phyloP scores from a whole-genome alignment of 805 yeast species.

The Saturnispora sekii region DNA sequence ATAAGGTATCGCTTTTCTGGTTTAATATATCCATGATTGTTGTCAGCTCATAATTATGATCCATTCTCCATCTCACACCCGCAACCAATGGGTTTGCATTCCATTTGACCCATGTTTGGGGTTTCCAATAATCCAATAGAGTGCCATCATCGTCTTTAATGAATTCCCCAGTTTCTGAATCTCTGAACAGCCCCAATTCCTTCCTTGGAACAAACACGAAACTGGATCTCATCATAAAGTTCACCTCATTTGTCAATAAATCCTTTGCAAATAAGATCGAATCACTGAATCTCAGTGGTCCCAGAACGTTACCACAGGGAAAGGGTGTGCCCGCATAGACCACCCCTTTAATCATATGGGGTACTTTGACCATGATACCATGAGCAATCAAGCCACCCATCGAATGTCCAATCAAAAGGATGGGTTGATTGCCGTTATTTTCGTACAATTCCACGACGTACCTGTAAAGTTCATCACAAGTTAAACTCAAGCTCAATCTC shows the following conservation, averaged over 20 bases:
- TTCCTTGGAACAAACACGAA: conserved; percentile 60
- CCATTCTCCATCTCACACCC: conserved; percentile 20
- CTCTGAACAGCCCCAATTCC: conserved; percentile 46
- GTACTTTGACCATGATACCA: conserved; percentile 59
- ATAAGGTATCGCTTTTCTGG: background rate
- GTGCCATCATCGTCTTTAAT: conserved; percentile 27
- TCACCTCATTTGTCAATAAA: conserved; percentile 69
- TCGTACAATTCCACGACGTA: conserved; percentile 37
- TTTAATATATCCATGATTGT: background rate
- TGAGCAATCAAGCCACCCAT: conserved; percentile 92
- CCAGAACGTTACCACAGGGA: conserved; percentile 76
- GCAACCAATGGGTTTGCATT: conserved; percentile 68
- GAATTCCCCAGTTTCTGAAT: conserved; percentile 45
- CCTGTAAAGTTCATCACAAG: conserved; percentile 41
- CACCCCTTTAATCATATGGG: conserved; percentile 61
- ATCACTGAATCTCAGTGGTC: conserved; percentile 80
- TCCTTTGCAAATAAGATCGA: conserved; percentile 64
- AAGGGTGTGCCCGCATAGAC: conserved; percentile 78
- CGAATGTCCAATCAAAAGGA: conserved; percentile 75
- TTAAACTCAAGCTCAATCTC: conserved; percentile 62
- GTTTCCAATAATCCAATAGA: conserved; percentile 63
- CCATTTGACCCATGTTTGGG: conserved; percentile 69
- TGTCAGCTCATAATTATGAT: conserved; percentile 3
- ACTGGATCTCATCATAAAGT: conserved; percentile 82
- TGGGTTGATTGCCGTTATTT: conserved; percentile 42